A percentile compares a stretch with the other conserved stretches of the same genome.
Conservation (phyloP, 352 stramenopile genomes). For the Peronospora farinosa region DNA sequence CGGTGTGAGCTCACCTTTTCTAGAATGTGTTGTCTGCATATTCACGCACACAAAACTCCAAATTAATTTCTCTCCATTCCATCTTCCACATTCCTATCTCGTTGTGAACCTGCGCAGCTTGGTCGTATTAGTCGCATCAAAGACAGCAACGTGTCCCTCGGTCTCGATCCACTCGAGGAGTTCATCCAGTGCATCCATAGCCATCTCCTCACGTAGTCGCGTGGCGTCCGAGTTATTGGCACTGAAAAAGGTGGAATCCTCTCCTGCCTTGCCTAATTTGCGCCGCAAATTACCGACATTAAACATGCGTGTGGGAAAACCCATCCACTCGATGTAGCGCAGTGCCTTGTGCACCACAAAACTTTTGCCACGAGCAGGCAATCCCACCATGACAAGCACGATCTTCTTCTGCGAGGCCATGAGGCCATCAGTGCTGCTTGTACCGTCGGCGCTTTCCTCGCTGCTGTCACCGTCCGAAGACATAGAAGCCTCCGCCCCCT, state of each 20-base stretch:
- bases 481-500: constrained; percentile 12
- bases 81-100: not conserved
- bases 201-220: constrained; percentile 83
- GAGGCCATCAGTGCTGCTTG: constrained; percentile 36
- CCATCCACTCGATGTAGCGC: constrained; percentile 91
- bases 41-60: constrained; percentile 1
- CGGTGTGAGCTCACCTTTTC: constrained; percentile 51
- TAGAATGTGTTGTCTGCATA: constrained; percentile 46
- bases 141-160: constrained; percentile 89
- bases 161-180: constrained; percentile 89
- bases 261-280: constrained; percentile 56
- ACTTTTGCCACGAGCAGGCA: constrained; percentile 92
- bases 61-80: constrained; percentile 2
- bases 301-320: constrained; percentile 89
- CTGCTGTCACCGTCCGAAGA: constrained; percentile 32
- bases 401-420: constrained; percentile 82
- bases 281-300: constrained; percentile 93
- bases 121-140: constrained; percentile 95
- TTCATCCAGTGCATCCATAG: constrained; percentile 79
- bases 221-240: constrained; percentile 80
- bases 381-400: constrained; percentile 90
- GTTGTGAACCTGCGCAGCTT: constrained; percentile 44
- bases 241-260: constrained; percentile 89
- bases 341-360: constrained; percentile 92
- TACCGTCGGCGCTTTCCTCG: constrained; percentile 27